phyloP scores from a whole-genome alignment of 768 basidiomycete genomes.

The Agaricus subrufescens region DNA sequence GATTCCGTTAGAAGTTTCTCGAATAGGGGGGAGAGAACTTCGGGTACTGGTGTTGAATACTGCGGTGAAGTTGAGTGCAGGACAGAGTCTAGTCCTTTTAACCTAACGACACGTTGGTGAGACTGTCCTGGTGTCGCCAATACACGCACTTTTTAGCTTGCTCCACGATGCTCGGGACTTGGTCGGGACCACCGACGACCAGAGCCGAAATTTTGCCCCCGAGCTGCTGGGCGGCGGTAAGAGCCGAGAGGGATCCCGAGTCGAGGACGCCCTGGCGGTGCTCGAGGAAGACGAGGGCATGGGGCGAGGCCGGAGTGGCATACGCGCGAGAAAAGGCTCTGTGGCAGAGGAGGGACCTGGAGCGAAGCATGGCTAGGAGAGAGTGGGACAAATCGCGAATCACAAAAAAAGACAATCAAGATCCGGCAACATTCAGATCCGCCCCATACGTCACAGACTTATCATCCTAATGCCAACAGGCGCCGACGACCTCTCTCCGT shows the following conservation, averaged over 20 bases:
- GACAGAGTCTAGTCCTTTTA: slow-evolving; percentile 62
- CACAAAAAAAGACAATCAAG: not conserved
- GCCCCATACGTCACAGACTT: not conserved
- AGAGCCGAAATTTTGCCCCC: slow-evolving; percentile 84
- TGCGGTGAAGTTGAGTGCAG: slow-evolving; percentile 67
- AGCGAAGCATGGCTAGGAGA: slow-evolving; percentile 22
- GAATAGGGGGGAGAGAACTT: slow-evolving; percentile 78
- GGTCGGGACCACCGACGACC: slow-evolving; percentile 62
- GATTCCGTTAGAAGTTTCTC: slow-evolving; percentile 64
- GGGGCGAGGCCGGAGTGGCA: slow-evolving; percentile 56
- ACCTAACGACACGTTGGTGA: slow-evolving; percentile 31
- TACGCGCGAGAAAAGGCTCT: slow-evolving; percentile 40
- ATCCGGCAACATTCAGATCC: not conserved
- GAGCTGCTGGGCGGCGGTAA: slow-evolving; percentile 84
- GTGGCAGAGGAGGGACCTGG: slow-evolving; percentile 19
- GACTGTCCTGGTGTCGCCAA: not conserved
- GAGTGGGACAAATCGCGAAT: slow-evolving; percentile 1
- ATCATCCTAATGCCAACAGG: not conserved
- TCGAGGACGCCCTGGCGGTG: slow-evolving; percentile 80
- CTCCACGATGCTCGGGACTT: slow-evolving; percentile 62
- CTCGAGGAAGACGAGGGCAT: slow-evolving; percentile 87
- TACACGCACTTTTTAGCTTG: slow-evolving; percentile 70
- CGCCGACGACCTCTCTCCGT: slow-evolving; percentile 1
- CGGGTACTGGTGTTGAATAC: slow-evolving; percentile 68
- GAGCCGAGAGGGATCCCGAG: slow-evolving; percentile 80